Conservation (phyloP, 768 basidiomycete genomes). For the Russula sp. region DNA sequence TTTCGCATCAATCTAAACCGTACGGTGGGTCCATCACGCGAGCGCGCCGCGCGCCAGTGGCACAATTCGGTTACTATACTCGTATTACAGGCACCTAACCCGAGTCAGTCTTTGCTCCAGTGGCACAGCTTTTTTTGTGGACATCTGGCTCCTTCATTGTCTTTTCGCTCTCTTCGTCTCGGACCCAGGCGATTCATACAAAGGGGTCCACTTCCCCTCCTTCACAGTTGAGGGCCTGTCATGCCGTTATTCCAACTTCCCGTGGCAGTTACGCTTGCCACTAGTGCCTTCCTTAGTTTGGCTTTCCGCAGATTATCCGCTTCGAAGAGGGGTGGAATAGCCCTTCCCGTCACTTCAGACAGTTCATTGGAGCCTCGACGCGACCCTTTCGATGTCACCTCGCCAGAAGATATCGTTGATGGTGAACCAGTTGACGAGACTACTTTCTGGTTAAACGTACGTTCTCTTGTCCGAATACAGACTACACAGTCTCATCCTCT, state of each 20-base stretch:
- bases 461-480: constrained; percentile 20
- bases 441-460: constrained; percentile 51
- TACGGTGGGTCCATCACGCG: no score
- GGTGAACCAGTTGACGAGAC: constrained; percentile 58
- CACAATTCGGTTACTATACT: background rate
- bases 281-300: constrained; percentile 39
- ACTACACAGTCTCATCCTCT: background rate
- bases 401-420: constrained; percentile 59
- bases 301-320: constrained; percentile 35
- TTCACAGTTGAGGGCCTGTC: background rate
- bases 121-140: background rate
- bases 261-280: constrained; percentile 42
- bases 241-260: constrained; percentile 60
- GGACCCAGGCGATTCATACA: background rate
- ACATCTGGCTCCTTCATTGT: no score
- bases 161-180: background rate
- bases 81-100: no score
- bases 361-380: constrained; percentile 24
- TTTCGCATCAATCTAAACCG: no score
- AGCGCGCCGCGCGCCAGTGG: background rate
- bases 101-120: background rate
- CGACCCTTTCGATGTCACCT: constrained; percentile 68
- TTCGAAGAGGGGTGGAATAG: constrained; percentile 43
- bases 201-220: background rate
- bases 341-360: constrained; percentile 35